Evolutionary conservation across 768 basidiomycete genomes (phyloP), one percentile per base, ranked within the genome.

Genomic region (Postia placenta): DNA sequence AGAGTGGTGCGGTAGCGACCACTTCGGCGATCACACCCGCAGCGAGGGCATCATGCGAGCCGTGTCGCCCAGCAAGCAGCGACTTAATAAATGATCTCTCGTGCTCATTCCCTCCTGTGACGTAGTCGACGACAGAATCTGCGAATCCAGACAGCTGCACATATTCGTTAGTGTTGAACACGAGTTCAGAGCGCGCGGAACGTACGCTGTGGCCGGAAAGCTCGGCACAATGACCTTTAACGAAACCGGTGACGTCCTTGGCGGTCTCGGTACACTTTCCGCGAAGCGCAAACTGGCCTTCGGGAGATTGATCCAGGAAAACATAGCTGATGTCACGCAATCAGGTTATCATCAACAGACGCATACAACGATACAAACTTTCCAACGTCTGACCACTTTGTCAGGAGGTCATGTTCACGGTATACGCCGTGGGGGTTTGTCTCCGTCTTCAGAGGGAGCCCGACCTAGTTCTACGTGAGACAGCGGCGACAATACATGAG

Each of bases 381-480:
- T 38, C 58, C 63, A n/a, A 64, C 49, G 19, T 57, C 42, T 19
- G 62, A 40, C 22, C 75, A 61, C 68, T 74, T 74, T 35, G 73
- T 70, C 51, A 71, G 76, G 15, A 76, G 52, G 54, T 79, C 74
- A 33, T 73, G 65, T 49, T 71, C 73, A 0, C 74, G 78, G 56
- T 68, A 71, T 26, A 71, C 25, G 0, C 76, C 76, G 2, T 56
- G 54, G 2, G 74, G 73, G 28, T 71, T 72, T 24, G 64, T 66
- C 38, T 68, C 64, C 2, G 75, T 74, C 63, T 78, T 79, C 35
- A 77, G 55, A 11, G 69, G 57, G 24, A 79, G 64, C 2, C 76
- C 77, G 37, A 67, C 64, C 73, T 75, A 33, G 2, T n/a, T n/a
- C n/a, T n/a, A n/a, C n/a, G n/a, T n/a, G n/a, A n/a, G n/a, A n/a